Conservation (phyloP, 2,329 filamentous ascomycete species). For the Paecilomyces formosus region DNA sequence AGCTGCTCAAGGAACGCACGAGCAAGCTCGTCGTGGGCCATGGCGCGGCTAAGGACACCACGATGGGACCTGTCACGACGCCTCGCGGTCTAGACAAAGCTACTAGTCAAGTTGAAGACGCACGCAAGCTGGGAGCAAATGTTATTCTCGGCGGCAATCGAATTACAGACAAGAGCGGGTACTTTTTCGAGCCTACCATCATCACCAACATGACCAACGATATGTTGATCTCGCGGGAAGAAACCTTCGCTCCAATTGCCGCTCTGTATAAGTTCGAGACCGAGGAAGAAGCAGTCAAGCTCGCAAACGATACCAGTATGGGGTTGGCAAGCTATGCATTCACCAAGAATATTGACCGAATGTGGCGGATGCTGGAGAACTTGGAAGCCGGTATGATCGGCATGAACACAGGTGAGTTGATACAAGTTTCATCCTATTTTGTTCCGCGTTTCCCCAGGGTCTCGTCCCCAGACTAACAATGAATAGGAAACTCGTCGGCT, state of each 20-base stretch:
- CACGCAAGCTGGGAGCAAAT: conserved; percentile 54
- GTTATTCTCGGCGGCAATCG: conserved; percentile 53
- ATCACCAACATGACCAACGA: conserved; percentile 51
- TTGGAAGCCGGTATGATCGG: conserved; percentile 65
- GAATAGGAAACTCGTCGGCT: conserved; percentile 52
- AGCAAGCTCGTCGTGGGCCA: conserved; percentile 52
- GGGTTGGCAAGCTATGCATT: conserved; percentile 62
- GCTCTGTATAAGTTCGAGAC: conserved; percentile 59
- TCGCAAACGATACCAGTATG: conserved; percentile 57
- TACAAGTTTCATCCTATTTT: background rate
- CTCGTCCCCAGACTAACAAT: background rate
- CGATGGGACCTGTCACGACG: conserved; percentile 55
- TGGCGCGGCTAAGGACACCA: conserved; percentile 47
- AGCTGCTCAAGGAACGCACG: conserved; percentile 47
- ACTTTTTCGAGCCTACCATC: conserved; percentile 65
- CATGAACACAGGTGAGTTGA: conserved; percentile 50
- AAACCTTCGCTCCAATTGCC: conserved; percentile 59
- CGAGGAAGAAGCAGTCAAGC: conserved; percentile 55
- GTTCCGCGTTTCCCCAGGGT: background rate
- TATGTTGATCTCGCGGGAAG: conserved; percentile 53
- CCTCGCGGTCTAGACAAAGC: conserved; percentile 51
- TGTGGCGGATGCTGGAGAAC: conserved; percentile 60
- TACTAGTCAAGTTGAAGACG: conserved; percentile 55
- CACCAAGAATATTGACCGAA: conserved; percentile 59
- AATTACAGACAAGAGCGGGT: conserved; percentile 47